A percentile compares a stretch with the other conserved stretches of the same genome.
These are phyloP conservation scores for Elsinoe perseae DNA, from an alignment of 2,329 filamentous ascomycete species.

Conservation along the genomic window DNA sequence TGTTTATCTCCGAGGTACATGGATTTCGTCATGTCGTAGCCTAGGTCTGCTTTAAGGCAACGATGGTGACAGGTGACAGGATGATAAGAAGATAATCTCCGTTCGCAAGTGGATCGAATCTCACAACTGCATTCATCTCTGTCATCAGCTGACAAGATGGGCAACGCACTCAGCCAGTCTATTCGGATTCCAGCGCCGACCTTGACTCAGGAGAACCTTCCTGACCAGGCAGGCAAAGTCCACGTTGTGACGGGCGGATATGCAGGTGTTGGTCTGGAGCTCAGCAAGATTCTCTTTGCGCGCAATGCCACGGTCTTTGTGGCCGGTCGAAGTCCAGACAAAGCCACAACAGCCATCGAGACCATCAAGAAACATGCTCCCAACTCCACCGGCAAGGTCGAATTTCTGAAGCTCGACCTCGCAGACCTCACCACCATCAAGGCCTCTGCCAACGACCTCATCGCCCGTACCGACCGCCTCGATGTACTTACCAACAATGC, in stretches of 20 bases:
- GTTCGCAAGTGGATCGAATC: too few relatives aligned
- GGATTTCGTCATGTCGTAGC: too few relatives aligned
- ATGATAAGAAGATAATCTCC: too few relatives aligned
- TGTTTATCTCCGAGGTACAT: too few relatives aligned
- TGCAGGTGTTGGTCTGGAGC: constrained; percentile 43
- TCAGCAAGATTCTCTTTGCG: constrained; percentile 47
- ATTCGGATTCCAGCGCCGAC: constrained; percentile 31
- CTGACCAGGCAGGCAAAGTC: constrained; percentile 38
- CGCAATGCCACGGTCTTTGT: constrained; percentile 51
- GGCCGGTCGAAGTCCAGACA: constrained; percentile 42
- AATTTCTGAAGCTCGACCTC: constrained; percentile 42
- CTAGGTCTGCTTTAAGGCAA: too few relatives aligned
- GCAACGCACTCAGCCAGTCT: constrained; percentile 21
- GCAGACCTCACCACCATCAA: constrained; percentile 31
- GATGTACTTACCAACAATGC: constrained; percentile 39
- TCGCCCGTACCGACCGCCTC: constrained; percentile 30
- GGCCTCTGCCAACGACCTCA: constrained; percentile 30
- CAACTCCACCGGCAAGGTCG: constrained; percentile 34
- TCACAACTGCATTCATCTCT: not conserved
- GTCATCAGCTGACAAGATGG: not conserved
- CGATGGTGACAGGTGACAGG: too few relatives aligned
- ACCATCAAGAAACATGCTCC: constrained; percentile 35
- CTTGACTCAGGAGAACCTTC: constrained; percentile 38
- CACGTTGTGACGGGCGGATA: constrained; percentile 47
- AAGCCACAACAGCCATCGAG: constrained; percentile 40